Percentiles rank a stretch among this genome's conserved stretches.
Evolutionary conservation across 2,329 filamentous ascomycete species (phyloP).

Genomic region (Trichoderma sp.): DNA sequence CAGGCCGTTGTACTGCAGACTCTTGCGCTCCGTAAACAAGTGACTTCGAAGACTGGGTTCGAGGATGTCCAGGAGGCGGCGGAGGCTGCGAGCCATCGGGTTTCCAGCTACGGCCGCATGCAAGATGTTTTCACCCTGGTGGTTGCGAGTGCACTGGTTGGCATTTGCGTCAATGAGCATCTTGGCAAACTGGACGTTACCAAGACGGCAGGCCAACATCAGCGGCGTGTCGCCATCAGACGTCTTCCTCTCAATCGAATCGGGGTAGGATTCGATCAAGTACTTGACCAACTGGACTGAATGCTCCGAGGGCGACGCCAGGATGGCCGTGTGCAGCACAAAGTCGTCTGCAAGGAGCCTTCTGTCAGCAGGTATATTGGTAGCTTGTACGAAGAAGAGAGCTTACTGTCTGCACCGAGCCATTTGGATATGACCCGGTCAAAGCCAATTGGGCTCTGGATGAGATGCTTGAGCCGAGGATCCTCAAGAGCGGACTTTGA

Average conservation of each 20-base stretch:
- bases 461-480: constrained; percentile 62
- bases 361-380: constrained; percentile 32
- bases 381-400: constrained; percentile 7
- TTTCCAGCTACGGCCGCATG: constrained; percentile 55
- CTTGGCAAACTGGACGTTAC: constrained; percentile 57
- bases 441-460: constrained; percentile 62
- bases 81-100: constrained; percentile 44
- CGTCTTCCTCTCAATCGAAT: constrained; percentile 63
- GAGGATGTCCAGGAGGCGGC: constrained; percentile 59
- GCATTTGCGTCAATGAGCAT: constrained; percentile 69
- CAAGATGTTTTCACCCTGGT: constrained; percentile 65
- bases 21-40: constrained; percentile 62
- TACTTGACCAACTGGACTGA: constrained; percentile 64
- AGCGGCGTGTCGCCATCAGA: constrained; percentile 66
- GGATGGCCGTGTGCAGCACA: constrained; percentile 67
- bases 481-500: constrained; percentile 64
- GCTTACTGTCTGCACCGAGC: constrained; percentile 62
- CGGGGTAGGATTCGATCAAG: constrained; percentile 62
- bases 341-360: constrained; percentile 53
- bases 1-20: constrained; percentile 52
- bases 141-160: constrained; percentile 67
- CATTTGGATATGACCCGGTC: constrained; percentile 64
- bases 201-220: constrained; percentile 63
- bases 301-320: constrained; percentile 45
- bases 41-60: constrained; percentile 58